These are phyloP conservation scores for Bipolaris bicolor DNA, from an alignment of 2,329 filamentous ascomycete genomes.

Conservation along the genomic window DNA sequence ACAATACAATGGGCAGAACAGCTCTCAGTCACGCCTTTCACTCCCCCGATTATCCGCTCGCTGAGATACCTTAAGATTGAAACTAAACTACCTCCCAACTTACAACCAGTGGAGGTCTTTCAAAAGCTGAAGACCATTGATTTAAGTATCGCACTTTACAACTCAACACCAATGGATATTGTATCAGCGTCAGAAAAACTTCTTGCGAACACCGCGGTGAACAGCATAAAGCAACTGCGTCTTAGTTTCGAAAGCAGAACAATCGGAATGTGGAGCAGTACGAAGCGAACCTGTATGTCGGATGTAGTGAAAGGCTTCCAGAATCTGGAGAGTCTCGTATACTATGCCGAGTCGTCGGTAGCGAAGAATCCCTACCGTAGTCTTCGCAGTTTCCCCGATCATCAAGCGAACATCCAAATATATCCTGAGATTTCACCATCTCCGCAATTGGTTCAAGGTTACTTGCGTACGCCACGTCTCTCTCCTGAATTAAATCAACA, in stretches of 20 bases:
- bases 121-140: conserved; percentile 5
- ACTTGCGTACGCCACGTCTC: background rate
- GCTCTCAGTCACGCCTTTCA: background rate
- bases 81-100: background rate
- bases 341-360: conserved; percentile 19
- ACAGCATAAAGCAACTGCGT: conserved; percentile 15
- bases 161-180: background rate
- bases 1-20: background rate
- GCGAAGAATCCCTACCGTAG: conserved; percentile 22
- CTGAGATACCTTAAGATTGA: conserved; percentile 8
- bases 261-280: conserved; percentile 15
- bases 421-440: conserved; percentile 8
- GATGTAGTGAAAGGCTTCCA: conserved; percentile 10
- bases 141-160: conserved; percentile 4
- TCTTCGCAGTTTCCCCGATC: conserved; percentile 19
- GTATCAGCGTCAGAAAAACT: background rate
- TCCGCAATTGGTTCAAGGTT: background rate
- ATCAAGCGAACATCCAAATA: conserved; percentile 23
- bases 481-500: background rate
- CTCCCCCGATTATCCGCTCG: background rate
- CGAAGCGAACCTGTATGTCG: conserved; percentile 3
- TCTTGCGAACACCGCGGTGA: background rate
- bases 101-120: background rate
- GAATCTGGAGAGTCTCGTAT: conserved; percentile 10
- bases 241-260: conserved; percentile 22